Base-by-base conservation (phyloP, 108 stramenopile species). In the Chaetoceros tenuissimus region DNA sequence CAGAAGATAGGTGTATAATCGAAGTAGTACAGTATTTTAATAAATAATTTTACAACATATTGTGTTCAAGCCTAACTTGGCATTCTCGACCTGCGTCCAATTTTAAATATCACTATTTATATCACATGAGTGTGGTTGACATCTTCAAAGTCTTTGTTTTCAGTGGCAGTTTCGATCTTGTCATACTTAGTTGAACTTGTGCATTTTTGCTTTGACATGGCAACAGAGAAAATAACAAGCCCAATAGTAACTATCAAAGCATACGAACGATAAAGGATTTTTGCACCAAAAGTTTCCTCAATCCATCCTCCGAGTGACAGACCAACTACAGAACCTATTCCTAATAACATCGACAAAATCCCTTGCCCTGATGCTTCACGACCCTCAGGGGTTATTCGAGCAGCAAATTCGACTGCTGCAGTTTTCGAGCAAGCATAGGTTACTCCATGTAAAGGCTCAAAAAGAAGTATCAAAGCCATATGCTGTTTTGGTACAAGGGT, bases 361-460 rank as follows among this genome's bases (percentile, higher is more conserved):
- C 78, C 79, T 48, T 82, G 84, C 3, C 72, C 71, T 13, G 63
- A 68, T 18, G 84, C 74, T 44, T 82, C 74, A 30, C 60, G 68
- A 29, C 84, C 78, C 7, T 73, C 30, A 24, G 82, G 76, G 3
- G 22, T 31, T 2, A 55, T 24, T 26, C 53, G 45, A 26, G 45
- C 64, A 3, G 60, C 74, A 62, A 74, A 77, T 13, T 77, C 80
- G 5, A 81, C 71, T 52, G 66, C 47, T 1, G 65, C 57, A 7
- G 78, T 71, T 46, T 57, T 24, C 7, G 66, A 55, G 53, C 72
- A 78, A 3, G 67, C 84, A 52, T 72, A 79, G 44, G 84, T 85
- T 16, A 85, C 55, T 0, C 84, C 84, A 51, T 85, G 84, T 7
- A 85, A 48, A 0, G 79, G 77, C 50, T 85, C 84, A 16, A 85